Evolutionary conservation across 306 rosid species (phyloP), one percentile per base, ranked within the genome.

Genomic region (Trifolium pratense): DNA sequence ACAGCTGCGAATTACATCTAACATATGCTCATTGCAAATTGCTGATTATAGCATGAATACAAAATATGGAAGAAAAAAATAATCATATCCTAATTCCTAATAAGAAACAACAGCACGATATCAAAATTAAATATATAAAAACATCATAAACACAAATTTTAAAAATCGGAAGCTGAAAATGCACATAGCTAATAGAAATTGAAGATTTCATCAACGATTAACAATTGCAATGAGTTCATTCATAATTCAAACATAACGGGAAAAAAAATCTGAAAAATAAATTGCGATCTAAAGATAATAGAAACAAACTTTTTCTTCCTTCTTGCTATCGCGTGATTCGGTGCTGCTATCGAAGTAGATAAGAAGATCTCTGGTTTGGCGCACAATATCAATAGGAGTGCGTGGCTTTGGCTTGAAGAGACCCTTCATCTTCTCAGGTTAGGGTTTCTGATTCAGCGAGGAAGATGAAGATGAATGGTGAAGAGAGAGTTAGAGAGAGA

Each of bases 321-420:
- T 95, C 75, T 91, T 94, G 88, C 66, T 77, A 66, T 94, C 99
- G 15, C 96, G 90, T 9, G 86, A 15, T 40, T 89, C 93, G 9
- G 85, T 8, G 55, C 10, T 57, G 15, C 91, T 86, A 32, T 91
- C 92, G 11, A 77, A 76, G 7, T 71, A 75, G 25, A 84, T 68
- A 48, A 94, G 96, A 79, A 91, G 95, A 83, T 94, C 99, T 62
- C 97, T 88, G 18, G 99, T 87, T 51, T 89, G 96, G 0, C 99
- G 96, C 6, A 94, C 99, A 3, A 89, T 43, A 21, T 91, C 99
- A 16, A 61, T 81, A 9, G 99, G 99, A 0, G 99, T 94, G 5
- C 96, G 90, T 8, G 97, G 99, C 82, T 94, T 94, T 7, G 99
- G 83, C 86, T 94, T 94, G 89, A 94, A 94, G 53, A 94, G 88